These are phyloP conservation scores for Loxodes magnus DNA, from an alignment of 73 alveolate species.

Conservation along the genomic window DNA sequence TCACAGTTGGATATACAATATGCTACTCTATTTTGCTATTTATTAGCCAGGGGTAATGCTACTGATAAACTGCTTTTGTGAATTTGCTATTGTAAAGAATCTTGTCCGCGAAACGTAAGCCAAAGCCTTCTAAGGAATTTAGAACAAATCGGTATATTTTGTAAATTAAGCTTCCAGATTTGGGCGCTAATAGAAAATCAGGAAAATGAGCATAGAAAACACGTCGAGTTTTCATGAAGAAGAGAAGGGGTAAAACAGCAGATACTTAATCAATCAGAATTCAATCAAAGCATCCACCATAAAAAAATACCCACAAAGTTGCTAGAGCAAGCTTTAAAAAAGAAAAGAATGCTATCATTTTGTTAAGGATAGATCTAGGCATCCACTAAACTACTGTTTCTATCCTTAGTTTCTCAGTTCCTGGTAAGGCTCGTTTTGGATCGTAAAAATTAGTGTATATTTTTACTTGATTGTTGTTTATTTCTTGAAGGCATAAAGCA, in stretches of 20 bases:
- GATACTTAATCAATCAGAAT: conserved; percentile 91
- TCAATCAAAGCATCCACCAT: conserved; percentile 83
- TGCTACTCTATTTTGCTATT: neutral
- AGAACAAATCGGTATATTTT: conserved; percentile 75
- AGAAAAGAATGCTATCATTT: conserved; percentile 84
- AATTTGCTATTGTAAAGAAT: conserved; percentile 56
- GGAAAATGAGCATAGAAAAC: conserved; percentile 97
- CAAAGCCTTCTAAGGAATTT: conserved; percentile 59
- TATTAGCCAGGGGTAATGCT: no score
- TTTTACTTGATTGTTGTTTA: conserved; percentile 71
- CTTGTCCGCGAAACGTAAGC: conserved; percentile 44
- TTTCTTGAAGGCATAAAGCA: conserved; percentile 82
- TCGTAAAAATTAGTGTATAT: conserved; percentile 92
- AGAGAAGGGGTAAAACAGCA: conserved; percentile 74
- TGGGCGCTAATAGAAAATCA: conserved; percentile 86
- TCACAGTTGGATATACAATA: conserved; percentile 24
- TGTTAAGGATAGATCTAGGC: conserved; percentile 79
- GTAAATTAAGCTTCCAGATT: conserved; percentile 60
- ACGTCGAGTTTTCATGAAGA: conserved; percentile 55
- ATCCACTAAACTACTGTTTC: conserved; percentile 82
- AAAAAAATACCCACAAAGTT: conserved; percentile 76
- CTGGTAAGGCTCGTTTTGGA: conserved; percentile 82
- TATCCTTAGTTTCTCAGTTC: conserved; percentile 69
- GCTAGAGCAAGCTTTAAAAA: conserved; percentile 81
- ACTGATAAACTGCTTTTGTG: conserved; percentile 47